phyloP scores from a whole-genome alignment of 2,329 filamentous ascomycete genomes.

The Furcasterigmium furcatum region DNA sequence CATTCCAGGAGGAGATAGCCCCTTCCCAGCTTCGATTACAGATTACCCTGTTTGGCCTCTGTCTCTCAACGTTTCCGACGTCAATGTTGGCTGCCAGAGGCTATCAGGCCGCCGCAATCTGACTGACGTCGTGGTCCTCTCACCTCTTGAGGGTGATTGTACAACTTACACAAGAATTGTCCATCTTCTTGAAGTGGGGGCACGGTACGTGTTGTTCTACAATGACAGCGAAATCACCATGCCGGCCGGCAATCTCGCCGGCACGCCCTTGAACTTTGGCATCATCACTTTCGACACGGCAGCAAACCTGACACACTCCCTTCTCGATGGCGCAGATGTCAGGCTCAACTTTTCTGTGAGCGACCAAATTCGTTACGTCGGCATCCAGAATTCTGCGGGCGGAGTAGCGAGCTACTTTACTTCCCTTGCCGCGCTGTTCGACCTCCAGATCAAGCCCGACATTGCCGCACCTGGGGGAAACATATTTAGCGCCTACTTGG shows the following conservation, averaged over 20 bases:
- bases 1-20: background rate
- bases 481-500: constrained; percentile 46
- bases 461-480: constrained; percentile 44
- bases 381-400: constrained; percentile 14
- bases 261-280: background rate
- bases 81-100: constrained; percentile 32
- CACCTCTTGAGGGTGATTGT: constrained; percentile 14
- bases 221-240: background rate
- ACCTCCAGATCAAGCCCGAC: constrained; percentile 48
- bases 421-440: constrained; percentile 49
- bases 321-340: background rate
- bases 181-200: constrained; percentile 1
- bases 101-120: constrained; percentile 33
- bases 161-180: background rate
- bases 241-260: background rate
- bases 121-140: constrained; percentile 34
- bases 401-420: constrained; percentile 41
- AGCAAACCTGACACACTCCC: background rate
- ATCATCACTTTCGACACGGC: background rate
- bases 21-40: constrained; percentile 4
- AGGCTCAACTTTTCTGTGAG: background rate
- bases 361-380: background rate
- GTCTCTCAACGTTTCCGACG: constrained; percentile 13
- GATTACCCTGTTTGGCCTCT: constrained; percentile 19
- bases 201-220: constrained; percentile 2